These are phyloP conservation scores for Rhodotorula sp. DNA, from an alignment of 1,284 basidiomycete species.

Conservation along the genomic window DNA sequence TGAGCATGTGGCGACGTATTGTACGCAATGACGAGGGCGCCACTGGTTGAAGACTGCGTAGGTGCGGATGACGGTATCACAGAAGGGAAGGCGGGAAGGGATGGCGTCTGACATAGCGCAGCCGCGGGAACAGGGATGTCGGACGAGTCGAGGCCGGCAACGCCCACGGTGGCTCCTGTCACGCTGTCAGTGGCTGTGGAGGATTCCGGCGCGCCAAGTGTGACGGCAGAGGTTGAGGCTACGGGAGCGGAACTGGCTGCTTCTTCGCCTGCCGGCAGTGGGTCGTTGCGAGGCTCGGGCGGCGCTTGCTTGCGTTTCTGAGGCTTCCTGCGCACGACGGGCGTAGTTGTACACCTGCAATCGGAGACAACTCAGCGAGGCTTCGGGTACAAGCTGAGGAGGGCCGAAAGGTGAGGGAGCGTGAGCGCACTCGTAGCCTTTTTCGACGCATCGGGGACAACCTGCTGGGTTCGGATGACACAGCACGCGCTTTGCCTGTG, in stretches of 20 bases:
- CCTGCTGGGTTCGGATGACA: background rate
- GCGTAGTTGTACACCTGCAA: conserved; percentile 1
- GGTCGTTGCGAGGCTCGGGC: background rate
- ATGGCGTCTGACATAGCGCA: no score
- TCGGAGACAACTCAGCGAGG: background rate
- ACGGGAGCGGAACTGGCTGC: no score
- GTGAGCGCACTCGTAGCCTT: background rate
- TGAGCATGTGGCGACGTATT: background rate
- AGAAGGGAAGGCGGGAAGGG: no score
- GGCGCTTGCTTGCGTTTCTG: background rate
- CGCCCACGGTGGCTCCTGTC: no score
- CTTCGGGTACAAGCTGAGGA: no score
- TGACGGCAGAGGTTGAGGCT: no score
- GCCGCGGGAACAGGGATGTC: no score
- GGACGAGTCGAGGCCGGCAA: no score
- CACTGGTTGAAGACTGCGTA: background rate
- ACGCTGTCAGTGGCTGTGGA: no score
- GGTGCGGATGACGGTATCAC: no score
- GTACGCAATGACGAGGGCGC: background rate
- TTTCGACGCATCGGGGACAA: background rate
- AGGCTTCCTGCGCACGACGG: conserved; percentile 4
- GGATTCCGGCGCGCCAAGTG: no score
- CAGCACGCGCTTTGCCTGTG: conserved; percentile 4
- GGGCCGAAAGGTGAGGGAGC: background rate
- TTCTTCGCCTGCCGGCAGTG: background rate